These are phyloP conservation scores for Erysimum cheiranthoides DNA, from an alignment of 345 rosid genomes.

Conservation along the genomic window DNA sequence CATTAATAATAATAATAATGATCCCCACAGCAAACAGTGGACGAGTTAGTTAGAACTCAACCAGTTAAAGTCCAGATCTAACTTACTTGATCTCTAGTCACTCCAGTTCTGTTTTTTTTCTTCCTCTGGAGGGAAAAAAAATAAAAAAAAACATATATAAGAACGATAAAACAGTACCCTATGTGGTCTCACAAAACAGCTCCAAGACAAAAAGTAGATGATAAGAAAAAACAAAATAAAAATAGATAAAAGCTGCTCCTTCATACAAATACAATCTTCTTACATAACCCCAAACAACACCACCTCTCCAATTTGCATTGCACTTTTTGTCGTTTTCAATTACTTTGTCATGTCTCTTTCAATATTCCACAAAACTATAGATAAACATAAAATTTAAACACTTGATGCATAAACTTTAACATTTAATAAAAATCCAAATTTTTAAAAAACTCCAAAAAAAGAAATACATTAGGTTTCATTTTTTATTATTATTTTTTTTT, in stretches of 20 bases:
- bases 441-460: not conserved
- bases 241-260: conserved; percentile 37
- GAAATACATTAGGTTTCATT: not conserved
- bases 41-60: conserved; percentile 24
- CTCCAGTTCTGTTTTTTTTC: not conserved
- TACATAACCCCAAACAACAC: conserved; percentile 37
- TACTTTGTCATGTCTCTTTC: conserved; percentile 41
- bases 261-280: conserved; percentile 37
- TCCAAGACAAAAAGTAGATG: conserved; percentile 23
- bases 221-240: conserved; percentile 12
- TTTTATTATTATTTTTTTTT: not conserved
- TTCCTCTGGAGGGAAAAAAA: not conserved
- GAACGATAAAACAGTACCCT: not conserved
- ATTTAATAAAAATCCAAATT: conserved; percentile 5
- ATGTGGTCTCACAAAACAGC: conserved; percentile 37
- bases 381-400: conserved; percentile 4
- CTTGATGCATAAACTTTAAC: not conserved
- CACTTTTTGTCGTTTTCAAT: conserved; percentile 42
- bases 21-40: not conserved
- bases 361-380: conserved; percentile 28
- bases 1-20: too few relatives aligned
- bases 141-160: not conserved
- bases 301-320: conserved; percentile 29
- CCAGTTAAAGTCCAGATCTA: not conserved
- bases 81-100: conserved; percentile 17